These are phyloP conservation scores for Penicillium manginii DNA, from an alignment of 495 filamentous ascomycete species.

Conservation along the genomic window DNA sequence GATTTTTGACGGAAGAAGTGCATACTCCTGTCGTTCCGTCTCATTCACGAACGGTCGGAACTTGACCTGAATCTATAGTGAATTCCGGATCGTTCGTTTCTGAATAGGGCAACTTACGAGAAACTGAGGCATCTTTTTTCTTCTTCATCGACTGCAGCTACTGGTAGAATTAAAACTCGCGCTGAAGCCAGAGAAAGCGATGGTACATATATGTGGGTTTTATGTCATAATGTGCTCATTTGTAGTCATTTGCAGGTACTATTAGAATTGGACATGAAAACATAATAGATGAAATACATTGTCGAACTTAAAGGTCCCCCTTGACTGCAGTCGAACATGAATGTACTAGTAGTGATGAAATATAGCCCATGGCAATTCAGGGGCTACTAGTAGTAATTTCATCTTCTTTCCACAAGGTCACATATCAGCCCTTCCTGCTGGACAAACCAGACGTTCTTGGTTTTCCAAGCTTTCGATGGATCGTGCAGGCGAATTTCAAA, in stretches of 20 bases:
- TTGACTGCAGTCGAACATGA: too few species aligned
- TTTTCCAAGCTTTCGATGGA: constrained; percentile 28
- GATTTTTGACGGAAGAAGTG: not conserved
- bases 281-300: too few species aligned
- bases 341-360: too few species aligned
- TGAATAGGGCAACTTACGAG: not conserved
- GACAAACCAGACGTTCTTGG: constrained; percentile 39
- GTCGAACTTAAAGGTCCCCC: too few species aligned
- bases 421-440: constrained; percentile 36
- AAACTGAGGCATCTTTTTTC: not conserved
- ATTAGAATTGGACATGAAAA: too few species aligned
- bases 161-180: too few species aligned
- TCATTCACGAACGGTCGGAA: not conserved
- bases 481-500: constrained; percentile 58
- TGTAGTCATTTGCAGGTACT: too few species aligned
- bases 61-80: not conserved
- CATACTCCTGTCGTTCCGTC: not conserved
- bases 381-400: not conserved
- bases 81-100: not conserved
- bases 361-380: too few species aligned
- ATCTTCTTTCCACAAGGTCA: constrained; percentile 12
- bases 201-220: not conserved
- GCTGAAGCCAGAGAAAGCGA: too few species aligned
- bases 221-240: not conserved
- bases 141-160: not conserved